These are phyloP conservation scores for Dothistroma pini DNA, from an alignment of 2,329 filamentous ascomycete genomes.

Conservation along the genomic window DNA sequence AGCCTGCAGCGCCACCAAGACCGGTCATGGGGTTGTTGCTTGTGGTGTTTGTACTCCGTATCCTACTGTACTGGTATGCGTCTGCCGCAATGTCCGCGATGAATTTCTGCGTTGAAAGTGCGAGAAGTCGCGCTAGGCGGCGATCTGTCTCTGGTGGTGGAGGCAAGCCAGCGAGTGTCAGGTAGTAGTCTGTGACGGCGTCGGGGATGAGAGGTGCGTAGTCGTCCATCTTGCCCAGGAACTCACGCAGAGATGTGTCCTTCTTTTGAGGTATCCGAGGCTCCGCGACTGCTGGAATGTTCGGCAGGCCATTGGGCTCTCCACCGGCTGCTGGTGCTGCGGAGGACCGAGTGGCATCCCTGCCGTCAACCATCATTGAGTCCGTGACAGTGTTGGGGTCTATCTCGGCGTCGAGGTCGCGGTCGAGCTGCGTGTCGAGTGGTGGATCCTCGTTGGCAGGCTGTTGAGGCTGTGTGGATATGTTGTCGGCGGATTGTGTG, in stretches of 20 bases:
- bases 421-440: constrained; percentile 35
- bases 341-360: constrained; percentile 46
- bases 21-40: constrained; percentile 90
- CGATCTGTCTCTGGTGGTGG: constrained; percentile 87
- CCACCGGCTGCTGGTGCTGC: constrained; percentile 59
- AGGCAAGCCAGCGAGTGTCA: constrained; percentile 90
- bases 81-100: constrained; percentile 96
- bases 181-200: constrained; percentile 96
- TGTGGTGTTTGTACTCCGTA: constrained; percentile 86
- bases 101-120: constrained; percentile 98
- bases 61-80: constrained; percentile 95
- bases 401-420: constrained; percentile 42
- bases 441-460: constrained; percentile 31
- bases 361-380: constrained; percentile 37
- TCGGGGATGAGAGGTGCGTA: constrained; percentile 99
- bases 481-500: constrained; percentile 7
- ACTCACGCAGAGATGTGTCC: constrained; percentile 87
- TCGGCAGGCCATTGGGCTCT: constrained; percentile 69
- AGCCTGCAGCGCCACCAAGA: constrained; percentile 70
- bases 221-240: constrained; percentile 94
- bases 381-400: constrained; percentile 18
- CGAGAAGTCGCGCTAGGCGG: constrained; percentile 85
- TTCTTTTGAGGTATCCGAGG: constrained; percentile 73
- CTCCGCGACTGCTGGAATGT: constrained; percentile 38
- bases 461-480: constrained; percentile 14